phyloP scores from a whole-genome alignment of 208 protist species.

The Trypanosomatidae sp. region DNA sequence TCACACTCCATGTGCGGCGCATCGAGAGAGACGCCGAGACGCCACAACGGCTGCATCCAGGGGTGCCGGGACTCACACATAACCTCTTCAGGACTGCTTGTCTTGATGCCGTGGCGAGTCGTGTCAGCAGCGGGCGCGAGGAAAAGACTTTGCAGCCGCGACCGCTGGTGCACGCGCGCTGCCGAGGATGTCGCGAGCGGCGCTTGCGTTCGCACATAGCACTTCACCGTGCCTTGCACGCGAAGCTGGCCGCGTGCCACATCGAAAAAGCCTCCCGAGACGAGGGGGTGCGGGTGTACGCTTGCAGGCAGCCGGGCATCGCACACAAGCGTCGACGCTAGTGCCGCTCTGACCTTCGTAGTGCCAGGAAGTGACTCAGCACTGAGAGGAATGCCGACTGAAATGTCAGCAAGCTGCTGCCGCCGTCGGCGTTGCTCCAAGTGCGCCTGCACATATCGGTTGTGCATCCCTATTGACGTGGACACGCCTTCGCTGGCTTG shows the following conservation, averaged over 20 bases:
- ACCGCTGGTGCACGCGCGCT: constrained; percentile 13
- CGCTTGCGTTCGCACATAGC: constrained; percentile 13
- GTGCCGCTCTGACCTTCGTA: neutral
- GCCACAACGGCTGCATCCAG: constrained; percentile 29
- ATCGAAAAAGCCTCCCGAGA: constrained; percentile 38
- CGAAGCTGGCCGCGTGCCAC: constrained; percentile 22
- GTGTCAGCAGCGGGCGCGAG: neutral
- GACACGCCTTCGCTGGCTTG: neutral
- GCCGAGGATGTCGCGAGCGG: constrained; percentile 22
- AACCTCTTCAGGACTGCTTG: neutral
- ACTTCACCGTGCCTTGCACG: constrained; percentile 14
- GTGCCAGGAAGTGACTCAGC: neutral
- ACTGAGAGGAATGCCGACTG: constrained; percentile 15
- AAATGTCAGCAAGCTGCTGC: neutral
- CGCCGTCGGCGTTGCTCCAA: constrained; percentile 10
- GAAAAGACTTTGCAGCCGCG: constrained; percentile 21
- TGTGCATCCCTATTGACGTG: constrained; percentile 1
- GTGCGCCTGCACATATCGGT: constrained; percentile 41
- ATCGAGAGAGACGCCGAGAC: constrained; percentile 30
- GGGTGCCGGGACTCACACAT: constrained; percentile 16
- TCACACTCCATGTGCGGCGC: constrained; percentile 20
- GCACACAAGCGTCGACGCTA: neutral
- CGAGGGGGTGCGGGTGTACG: constrained; percentile 26
- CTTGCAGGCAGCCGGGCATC: constrained; percentile 7
- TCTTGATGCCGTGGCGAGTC: too few species aligned